phyloP scores from a whole-genome alignment of 495 filamentous ascomycete species.

The Neurospora sp. region DNA sequence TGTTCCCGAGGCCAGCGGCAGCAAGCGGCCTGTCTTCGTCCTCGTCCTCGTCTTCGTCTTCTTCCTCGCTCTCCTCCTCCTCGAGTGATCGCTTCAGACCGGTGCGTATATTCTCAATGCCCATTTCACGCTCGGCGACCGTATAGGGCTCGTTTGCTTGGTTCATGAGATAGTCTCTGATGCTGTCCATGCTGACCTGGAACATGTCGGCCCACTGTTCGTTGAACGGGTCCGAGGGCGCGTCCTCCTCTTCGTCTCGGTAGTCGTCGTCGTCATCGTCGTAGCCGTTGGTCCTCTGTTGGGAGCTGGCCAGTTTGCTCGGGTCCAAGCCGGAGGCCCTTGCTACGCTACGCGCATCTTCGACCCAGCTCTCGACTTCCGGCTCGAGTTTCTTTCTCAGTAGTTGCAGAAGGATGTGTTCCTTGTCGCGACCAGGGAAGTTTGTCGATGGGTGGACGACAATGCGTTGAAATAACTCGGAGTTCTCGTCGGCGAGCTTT shows the following conservation, averaged over 20 bases:
- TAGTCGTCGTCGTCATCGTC: conserved; percentile 17
- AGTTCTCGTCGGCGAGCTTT: conserved; percentile 45
- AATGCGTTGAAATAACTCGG: conserved; percentile 49
- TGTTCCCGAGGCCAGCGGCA: neutral
- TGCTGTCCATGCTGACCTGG: conserved; percentile 23
- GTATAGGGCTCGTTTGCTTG: conserved; percentile 52
- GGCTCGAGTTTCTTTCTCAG: conserved; percentile 77
- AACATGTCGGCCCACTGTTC: conserved; percentile 33
- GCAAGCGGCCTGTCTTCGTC: conserved; percentile 23
- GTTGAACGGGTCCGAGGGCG: conserved; percentile 28
- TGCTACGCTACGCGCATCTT: conserved; percentile 42
- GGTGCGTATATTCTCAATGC: conserved; percentile 61
- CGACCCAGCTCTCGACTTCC: conserved; percentile 60
- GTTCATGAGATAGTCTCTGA: conserved; percentile 30
- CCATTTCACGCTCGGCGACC: conserved; percentile 53
- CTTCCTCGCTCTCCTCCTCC: conserved; percentile 44
- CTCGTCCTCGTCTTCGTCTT: conserved; percentile 50
- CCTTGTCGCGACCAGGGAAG: conserved; percentile 63
- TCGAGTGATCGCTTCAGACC: conserved; percentile 50
- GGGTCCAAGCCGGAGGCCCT: conserved; percentile 11
- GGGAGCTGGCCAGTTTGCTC: conserved; percentile 8
- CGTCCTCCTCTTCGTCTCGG: conserved; percentile 22
- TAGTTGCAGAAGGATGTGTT: conserved; percentile 49
- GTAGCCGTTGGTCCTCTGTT: conserved; percentile 1
- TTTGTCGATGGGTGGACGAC: conserved; percentile 66